Base-by-base conservation (phyloP, 2,329 filamentous ascomycete species). In the Alternaria angustiovoidea region DNA sequence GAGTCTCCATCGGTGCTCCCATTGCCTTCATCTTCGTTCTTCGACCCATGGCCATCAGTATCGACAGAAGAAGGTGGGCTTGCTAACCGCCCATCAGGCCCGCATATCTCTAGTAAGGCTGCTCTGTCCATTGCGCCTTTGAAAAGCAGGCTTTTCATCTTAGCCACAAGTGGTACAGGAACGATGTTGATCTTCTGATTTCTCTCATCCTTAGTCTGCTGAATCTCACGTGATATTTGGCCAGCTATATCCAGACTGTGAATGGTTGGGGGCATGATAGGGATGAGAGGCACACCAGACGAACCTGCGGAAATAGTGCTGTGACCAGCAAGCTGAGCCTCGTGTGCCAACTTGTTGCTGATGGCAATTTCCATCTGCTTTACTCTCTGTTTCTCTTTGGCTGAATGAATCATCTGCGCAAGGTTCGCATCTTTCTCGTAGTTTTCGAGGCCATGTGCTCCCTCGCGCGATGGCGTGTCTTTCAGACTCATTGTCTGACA, bases 281-380 rank as follows among this genome's bases (percentile, higher is more conserved):
- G 70, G 49, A 75, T 75, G 5, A 75, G 65, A 20, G 72, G 71
- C 9, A 69, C 41, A 30, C 67, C 67, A 14, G 66, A 60, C 20
- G 46, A 24, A 5, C 57, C 62, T 43, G 61, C 64, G 14, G 59
- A 26, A 4, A 51, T n/a, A 38, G 54, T 46, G 26, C 49, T 54
- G 18, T n/a, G 36, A 30, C 52, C 62, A 44, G 70, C 72, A 26
- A 65, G 36, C 18, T 66, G 61, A 7, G 72, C 75, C 53, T 77
- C 74, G 4, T 60, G 28, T 1, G 66, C 69, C 16, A 77, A 59
- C 12, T 63, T 67, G 30, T 60, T 62, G 52, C 72, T 76, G 42
- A 76, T 69, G 12, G 69, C 51, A 16, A 70, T 68, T 34, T 77
- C 75, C 28, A 51, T 66, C 32, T 72, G 65, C 57, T 76, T 77